A percentile compares a stretch with the other conserved stretches of the same genome.
phyloP scores from a whole-genome alignment of 495 filamentous ascomycete genomes.

The Penicillium robsamsonii region DNA sequence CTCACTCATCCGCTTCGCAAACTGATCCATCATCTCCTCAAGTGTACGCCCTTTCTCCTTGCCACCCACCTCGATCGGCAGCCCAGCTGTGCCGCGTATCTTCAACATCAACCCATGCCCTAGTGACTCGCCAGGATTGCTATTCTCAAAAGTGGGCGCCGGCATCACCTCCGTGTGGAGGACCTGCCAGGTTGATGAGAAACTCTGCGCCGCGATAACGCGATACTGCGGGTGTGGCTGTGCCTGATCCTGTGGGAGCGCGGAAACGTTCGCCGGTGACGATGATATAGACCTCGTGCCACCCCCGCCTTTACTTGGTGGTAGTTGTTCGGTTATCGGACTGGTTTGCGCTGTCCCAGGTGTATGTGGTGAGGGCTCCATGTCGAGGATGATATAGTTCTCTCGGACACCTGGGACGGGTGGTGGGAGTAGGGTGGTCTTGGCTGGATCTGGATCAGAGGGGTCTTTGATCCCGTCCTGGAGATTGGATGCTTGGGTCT shows the following conservation, averaged over 20 bases:
- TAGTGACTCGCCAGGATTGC: constrained; percentile 29
- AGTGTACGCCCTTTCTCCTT: constrained; percentile 36
- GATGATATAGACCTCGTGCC: constrained; percentile 22
- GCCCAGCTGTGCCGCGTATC: constrained; percentile 56
- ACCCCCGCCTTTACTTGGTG: constrained; percentile 7
- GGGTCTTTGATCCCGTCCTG: constrained; percentile 15
- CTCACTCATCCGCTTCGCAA: constrained; percentile 62
- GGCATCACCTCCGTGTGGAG: constrained; percentile 46
- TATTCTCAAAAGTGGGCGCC: constrained; percentile 61
- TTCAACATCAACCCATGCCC: constrained; percentile 60
- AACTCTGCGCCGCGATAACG: constrained; percentile 47
- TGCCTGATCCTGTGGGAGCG: constrained; percentile 30
- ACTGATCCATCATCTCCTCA: constrained; percentile 61
- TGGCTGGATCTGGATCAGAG: constrained; percentile 18
- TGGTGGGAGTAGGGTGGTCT: constrained; percentile 37
- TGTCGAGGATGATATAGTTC: constrained; percentile 44
- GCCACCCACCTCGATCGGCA: constrained; percentile 28
- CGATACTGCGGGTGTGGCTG: constrained; percentile 30
- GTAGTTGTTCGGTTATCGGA: not conserved
- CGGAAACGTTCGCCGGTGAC: constrained; percentile 16
- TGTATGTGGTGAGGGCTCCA: constrained; percentile 28
- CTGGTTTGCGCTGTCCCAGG: constrained; percentile 1
- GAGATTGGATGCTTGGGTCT: constrained; percentile 2
- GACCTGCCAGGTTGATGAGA: constrained; percentile 55
- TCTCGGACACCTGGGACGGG: constrained; percentile 41